These are phyloP conservation scores for Miamiensis avidus DNA, from an alignment of 169 alveolate species.

Conservation along the genomic window DNA sequence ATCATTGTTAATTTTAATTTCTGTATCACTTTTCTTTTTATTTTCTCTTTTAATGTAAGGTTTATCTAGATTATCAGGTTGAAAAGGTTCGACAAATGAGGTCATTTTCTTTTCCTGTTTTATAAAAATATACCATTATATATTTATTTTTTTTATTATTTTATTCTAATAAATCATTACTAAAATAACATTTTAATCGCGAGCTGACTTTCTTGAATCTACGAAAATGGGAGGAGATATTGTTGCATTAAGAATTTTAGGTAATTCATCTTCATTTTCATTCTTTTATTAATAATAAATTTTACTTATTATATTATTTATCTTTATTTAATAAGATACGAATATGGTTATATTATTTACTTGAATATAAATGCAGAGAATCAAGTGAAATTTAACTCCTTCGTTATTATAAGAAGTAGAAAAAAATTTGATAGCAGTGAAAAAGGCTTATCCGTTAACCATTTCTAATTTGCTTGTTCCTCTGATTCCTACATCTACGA, in stretches of 20 bases:
- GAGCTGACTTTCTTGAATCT: slow-evolving; percentile 44
- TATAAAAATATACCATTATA: too few species aligned
- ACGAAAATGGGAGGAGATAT: slow-evolving; percentile 52
- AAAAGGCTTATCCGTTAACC: slow-evolving; percentile 42
- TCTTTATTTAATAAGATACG: too few species aligned
- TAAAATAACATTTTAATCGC: slow-evolving; percentile 30
- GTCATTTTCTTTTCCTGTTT: slow-evolving; percentile 29
- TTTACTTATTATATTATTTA: too few species aligned
- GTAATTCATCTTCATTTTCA: slow-evolving; percentile 34
- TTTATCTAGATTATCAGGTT: slow-evolving; percentile 40
- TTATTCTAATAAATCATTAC: neutral
- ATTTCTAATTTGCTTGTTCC: slow-evolving; percentile 48
- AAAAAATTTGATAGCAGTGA: slow-evolving; percentile 40
- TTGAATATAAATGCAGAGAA: slow-evolving; percentile 35
- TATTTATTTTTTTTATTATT: too few species aligned
- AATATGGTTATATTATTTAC: too few species aligned
- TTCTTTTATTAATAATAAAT: too few species aligned
- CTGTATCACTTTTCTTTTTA: slow-evolving; percentile 45
- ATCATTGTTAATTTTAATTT: slow-evolving; percentile 40
- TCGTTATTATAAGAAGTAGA: slow-evolving; percentile 49
- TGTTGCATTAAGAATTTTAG: slow-evolving; percentile 41
- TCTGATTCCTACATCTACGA: slow-evolving; percentile 46
- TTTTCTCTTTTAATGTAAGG: slow-evolving; percentile 45
- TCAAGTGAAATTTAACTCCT: slow-evolving; percentile 50
- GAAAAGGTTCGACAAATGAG: slow-evolving; percentile 42